These are phyloP conservation scores for Aspergillus sergii DNA, from an alignment of 2,329 filamentous ascomycete species.

Conservation along the genomic window DNA sequence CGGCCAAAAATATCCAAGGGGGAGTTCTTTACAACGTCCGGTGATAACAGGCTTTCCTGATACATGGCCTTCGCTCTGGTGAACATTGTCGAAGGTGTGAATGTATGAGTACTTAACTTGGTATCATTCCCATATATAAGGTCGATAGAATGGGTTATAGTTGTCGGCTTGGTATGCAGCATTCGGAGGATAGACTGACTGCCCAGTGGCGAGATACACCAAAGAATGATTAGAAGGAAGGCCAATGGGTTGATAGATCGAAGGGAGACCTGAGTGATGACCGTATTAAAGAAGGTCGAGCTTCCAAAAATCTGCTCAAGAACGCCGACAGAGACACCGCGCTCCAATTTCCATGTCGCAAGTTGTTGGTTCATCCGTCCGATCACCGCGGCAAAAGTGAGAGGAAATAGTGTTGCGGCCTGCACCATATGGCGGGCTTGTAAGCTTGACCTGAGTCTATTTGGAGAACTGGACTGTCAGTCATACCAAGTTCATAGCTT, in stretches of 20 bases:
- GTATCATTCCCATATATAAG: neutral
- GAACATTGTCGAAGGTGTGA: too few relatives aligned
- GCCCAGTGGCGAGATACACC: slow-evolving; percentile 4
- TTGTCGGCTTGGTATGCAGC: neutral
- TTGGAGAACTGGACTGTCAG: too few relatives aligned
- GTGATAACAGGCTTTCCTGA: too few relatives aligned
- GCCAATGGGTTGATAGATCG: neutral
- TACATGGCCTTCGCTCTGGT: too few relatives aligned
- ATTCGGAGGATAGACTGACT: slow-evolving; percentile 7
- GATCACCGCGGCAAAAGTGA: neutral
- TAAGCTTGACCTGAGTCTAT: too few relatives aligned
- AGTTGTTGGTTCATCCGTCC: slow-evolving; percentile 1
- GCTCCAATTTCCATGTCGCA: slow-evolving; percentile 4
- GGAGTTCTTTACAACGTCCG: too few relatives aligned
- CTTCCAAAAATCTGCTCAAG: slow-evolving; percentile 2
- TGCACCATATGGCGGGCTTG: too few relatives aligned
- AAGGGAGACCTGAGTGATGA: neutral
- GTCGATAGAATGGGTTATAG: neutral
- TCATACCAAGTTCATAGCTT: too few relatives aligned
- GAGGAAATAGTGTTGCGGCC: slow-evolving; percentile 1
- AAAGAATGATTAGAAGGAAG: neutral
- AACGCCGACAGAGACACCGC: neutral
- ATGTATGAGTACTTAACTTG: too few relatives aligned
- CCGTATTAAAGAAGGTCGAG: neutral
- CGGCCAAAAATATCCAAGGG: too few relatives aligned